phyloP scores from a whole-genome alignment of 306 rosid genomes.

The Lathyrus sativus region DNA sequence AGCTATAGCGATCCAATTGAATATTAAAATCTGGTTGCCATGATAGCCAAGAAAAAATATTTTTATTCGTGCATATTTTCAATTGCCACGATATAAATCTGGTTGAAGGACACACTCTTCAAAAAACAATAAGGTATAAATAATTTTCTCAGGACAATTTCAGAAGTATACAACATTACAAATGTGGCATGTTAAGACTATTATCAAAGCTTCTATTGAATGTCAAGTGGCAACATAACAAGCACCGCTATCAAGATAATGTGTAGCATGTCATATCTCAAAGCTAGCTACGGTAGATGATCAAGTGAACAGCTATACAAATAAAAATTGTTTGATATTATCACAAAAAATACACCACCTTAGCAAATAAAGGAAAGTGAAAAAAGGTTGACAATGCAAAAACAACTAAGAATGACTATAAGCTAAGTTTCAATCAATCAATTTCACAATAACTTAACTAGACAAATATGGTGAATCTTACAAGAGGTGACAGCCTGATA shows the following conservation, averaged over 20 bases:
- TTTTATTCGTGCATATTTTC: not conserved
- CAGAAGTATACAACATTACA: not conserved
- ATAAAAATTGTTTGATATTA: slow-evolving; percentile 23
- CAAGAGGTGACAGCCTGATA: slow-evolving; percentile 8
- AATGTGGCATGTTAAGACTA: not conserved
- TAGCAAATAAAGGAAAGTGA: slow-evolving; percentile 32
- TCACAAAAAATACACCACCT: slow-evolving; percentile 38
- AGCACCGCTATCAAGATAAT: slow-evolving; percentile 20
- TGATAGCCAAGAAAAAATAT: slow-evolving; percentile 1
- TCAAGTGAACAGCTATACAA: not conserved
- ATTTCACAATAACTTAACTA: slow-evolving; percentile 29
- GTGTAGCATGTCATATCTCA: slow-evolving; percentile 17
- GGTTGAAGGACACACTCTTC: not conserved
- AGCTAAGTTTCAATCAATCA: slow-evolving; percentile 35
- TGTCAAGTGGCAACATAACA: slow-evolving; percentile 26
- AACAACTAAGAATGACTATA: slow-evolving; percentile 36
- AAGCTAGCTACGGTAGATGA: slow-evolving; percentile 16
- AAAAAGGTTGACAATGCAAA: slow-evolving; percentile 43
- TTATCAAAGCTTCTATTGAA: not conserved
- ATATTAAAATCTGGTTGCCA: not conserved
- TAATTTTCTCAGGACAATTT: not conserved
- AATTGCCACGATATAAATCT: not conserved
- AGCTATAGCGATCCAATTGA: slow-evolving; percentile 23
- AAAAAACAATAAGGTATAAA: not conserved
- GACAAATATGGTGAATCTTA: slow-evolving; percentile 34